Evolutionary conservation across 2,329 filamentous ascomycete species (phyloP).

Genomic region (Aureobasidium sp.): DNA sequence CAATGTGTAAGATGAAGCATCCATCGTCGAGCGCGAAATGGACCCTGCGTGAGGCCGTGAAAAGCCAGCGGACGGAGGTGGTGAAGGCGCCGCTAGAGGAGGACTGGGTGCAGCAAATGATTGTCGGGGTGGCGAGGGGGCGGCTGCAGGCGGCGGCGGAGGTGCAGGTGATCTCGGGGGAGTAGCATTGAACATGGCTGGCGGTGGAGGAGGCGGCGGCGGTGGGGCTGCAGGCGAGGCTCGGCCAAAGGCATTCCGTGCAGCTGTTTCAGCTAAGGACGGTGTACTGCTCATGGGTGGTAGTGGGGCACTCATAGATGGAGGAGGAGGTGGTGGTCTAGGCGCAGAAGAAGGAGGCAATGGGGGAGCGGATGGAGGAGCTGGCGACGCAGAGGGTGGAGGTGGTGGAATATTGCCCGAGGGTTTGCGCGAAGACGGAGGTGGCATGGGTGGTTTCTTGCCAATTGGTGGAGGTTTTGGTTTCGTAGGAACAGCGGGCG

Average conservation of each 20-base stretch:
- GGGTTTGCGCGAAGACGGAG: slow-evolving; percentile 48
- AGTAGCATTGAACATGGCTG: slow-evolving; percentile 44
- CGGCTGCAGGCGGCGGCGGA: slow-evolving; percentile 42
- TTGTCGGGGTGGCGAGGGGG: slow-evolving; percentile 43
- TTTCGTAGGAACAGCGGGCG: slow-evolving; percentile 42
- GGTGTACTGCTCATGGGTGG: slow-evolving; percentile 20
- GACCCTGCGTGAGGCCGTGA: slow-evolving; percentile 14
- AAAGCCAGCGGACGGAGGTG: slow-evolving; percentile 23
- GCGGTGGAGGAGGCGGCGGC: slow-evolving; percentile 43
- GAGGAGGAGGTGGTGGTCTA: slow-evolving; percentile 18
- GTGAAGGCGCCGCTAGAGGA: slow-evolving; percentile 28
- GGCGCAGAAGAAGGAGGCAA: slow-evolving; percentile 24
- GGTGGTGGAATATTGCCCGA: slow-evolving; percentile 28
- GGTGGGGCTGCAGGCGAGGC: slow-evolving; percentile 45
- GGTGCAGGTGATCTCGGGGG: slow-evolving; percentile 69
- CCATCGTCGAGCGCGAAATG: slow-evolving; percentile 14
- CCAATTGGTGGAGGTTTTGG: slow-evolving; percentile 61
- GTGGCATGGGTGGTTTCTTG: slow-evolving; percentile 59
- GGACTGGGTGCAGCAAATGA: slow-evolving; percentile 47
- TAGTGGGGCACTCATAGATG: slow-evolving; percentile 15
- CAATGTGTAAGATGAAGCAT: slow-evolving; percentile 26
- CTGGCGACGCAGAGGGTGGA: slow-evolving; percentile 57
- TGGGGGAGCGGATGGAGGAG: slow-evolving; percentile 27
- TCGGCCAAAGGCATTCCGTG: slow-evolving; percentile 8
- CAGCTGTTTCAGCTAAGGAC: slow-evolving; percentile 4